phyloP scores from a whole-genome alignment of 177 flowering plant genomes.

The Vitis hybrid region DNA sequence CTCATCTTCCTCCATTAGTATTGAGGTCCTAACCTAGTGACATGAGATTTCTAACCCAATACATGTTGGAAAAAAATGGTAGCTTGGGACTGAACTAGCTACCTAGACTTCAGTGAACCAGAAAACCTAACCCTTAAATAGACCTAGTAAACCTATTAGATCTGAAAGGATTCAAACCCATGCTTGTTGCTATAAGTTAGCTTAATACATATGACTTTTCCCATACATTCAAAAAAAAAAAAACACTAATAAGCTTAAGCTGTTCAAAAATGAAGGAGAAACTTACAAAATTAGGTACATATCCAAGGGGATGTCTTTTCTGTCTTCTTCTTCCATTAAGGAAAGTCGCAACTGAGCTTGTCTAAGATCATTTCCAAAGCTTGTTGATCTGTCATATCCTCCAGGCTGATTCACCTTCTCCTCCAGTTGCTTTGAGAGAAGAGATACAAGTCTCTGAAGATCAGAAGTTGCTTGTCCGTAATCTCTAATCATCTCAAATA shows the following conservation, averaged over 20 bases:
- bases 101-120: too few relatives aligned
- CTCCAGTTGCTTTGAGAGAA: conserved; percentile 29
- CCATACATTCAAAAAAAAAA: not conserved
- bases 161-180: not conserved
- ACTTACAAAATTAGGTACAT: conserved; percentile 77
- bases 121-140: too few relatives aligned
- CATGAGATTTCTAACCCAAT: too few relatives aligned
- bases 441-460: conserved; percentile 29
- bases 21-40: too few relatives aligned
- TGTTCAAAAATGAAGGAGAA: conserved; percentile 2
- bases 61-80: too few relatives aligned
- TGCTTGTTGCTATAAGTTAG: not conserved
- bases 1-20: too few relatives aligned
- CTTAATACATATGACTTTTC: not conserved
- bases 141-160: not conserved
- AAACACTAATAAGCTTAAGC: too few relatives aligned
- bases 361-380: conserved; percentile 23
- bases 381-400: conserved; percentile 16
- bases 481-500: conserved; percentile 43
- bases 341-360: conserved; percentile 45
- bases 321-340: conserved; percentile 48
- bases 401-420: conserved; percentile 23
- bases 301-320: conserved; percentile 50
- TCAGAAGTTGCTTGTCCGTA: conserved; percentile 33
- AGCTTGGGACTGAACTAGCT: too few relatives aligned